Evolutionary conservation across 768 basidiomycete species (phyloP), one percentile per base, ranked within the genome.

Genomic region (Tylopilus felleus): DNA sequence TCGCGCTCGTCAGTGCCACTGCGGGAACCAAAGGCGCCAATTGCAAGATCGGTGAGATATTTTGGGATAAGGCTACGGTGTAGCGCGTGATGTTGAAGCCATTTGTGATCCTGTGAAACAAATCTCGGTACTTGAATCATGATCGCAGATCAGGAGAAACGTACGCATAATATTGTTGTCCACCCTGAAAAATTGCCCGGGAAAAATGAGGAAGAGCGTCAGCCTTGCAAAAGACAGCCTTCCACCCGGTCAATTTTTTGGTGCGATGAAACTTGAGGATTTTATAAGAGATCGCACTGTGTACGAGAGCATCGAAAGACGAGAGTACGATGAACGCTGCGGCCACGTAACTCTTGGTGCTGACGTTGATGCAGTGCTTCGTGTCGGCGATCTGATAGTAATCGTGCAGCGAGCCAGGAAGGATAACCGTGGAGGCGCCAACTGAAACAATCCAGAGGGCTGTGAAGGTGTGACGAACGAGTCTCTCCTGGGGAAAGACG

Each of bases 101-200:
- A 12, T 60, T 63, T 19, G 74, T 70, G 9, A 74, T 61, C 21
- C 75, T 76, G 35, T 16, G n/a, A 39, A 16, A 36, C 7, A 19
- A n/a, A 19, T 35, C 10, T 51, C 41, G 7, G 31, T 16, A 25
- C 23, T 29, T 7, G 46, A 35, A 43, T 35, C 9, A 35, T n/a
- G 9, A 40, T 7, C 8, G 13, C n/a, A 35, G 5, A 23, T n/a
- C n/a, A n/a, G 28, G 23, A n/a, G 14, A 31, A 33, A 42, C 70
- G 36, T 57, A 73, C 75, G 71, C 35, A 53, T 76, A 74, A 53
- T 75, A 76, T 22, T 62, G 61, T 49, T 76, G 73, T 16, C 75
- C 74, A 25, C 71, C 71, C n/a, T 66, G 60, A 13, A 77, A 51
- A 7, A 77, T 21, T 12, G 68, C 67, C 41, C 53, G 60, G 5